Evolutionary conservation across 169 alveolate genomes (phyloP), one percentile per base, ranked within the genome.

Genomic region (Besnoitia besnoiti): DNA sequence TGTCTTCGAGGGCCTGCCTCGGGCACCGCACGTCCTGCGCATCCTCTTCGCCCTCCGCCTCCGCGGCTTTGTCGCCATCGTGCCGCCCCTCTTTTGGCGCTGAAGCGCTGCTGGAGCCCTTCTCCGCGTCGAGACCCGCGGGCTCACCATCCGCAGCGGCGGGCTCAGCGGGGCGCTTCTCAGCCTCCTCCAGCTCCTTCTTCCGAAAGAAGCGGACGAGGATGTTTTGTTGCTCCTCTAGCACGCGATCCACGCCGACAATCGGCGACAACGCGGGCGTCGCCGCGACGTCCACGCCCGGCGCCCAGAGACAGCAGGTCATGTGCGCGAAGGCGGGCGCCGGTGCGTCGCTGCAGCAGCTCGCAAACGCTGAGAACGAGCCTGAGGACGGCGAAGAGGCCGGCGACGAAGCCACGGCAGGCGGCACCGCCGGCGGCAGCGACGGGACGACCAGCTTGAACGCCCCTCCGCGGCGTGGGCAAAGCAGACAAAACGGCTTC

Each of bases 391-490:
- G 12, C 85, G 85, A 21, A 19, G 49, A 61, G 76, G 30, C 12
- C n/a, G 27, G 85, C 61, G 85, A 44, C 39, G 49, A 40, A 49
- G 55, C 12, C 33, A 55, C 27, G 30, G n/a, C n/a, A n/a, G n/a
- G n/a, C n/a, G 24, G 89, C 14, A 85, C 87, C 84, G 14, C 14
- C 24, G 67, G 67, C 67, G 67, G 80, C 12, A 67, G 44, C n/a
- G 93, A 19, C 7, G 94, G 89, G 33, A 61, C 42, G 10, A 55
- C 82, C 82, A 85, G 93, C 85, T 95, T 95, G 75, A 95, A 59
- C n/a, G 97, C 97, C 40, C 97, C 97, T 33, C 96, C 96, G 3
- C 96, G 96, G 0, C 97, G 92, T 44, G 95, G 95, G 85, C 97
- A 96, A 0, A 96, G 40, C 62, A 55, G 40, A 59, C 97, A 96